Evolutionary conservation across 2,329 filamentous ascomycete genomes (phyloP), one percentile per base, ranked within the genome.

Genomic region (Exserohilum rostratum): DNA sequence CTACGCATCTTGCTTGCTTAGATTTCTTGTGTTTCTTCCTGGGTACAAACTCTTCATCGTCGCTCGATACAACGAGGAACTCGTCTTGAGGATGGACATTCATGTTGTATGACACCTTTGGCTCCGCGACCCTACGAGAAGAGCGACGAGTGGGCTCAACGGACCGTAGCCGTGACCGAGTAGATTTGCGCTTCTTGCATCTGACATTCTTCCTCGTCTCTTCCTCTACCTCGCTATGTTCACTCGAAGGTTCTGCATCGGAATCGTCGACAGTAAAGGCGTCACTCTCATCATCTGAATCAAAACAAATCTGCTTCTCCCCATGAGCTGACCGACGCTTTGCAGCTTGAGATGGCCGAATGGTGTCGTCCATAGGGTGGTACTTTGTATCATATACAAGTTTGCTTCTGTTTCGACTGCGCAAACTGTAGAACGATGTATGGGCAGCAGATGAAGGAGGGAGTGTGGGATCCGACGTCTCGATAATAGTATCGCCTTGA

Each of bases 351-450:
- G 58, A 57, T 4, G 71, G 70, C 9, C 61, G 61, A 6, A 70
- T 55, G 39, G 51, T 46, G 7, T 73, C 70, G 35, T 74, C 71
- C 62, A 74, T 65, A 2, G 70, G 71, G 49, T 74, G 71, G 33
- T 71, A 74, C 48, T 64, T 69, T 18, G 69, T 55, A 33, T 73
- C 66, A 50, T 73, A 73, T 5, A 58, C 42, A 5, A 72, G 64
- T 30, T 64, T 62, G 22, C 52, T 62, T 15, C 50, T 51, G 4
- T 47, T 62, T 9, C 61, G 58, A 18, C 50, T 48, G 30, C 58
- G 61, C 9, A 62, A 30, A 2, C 44, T 38, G 44, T 65, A 62
- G 0, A 56, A 57, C 1, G 58, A 61, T 1, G 51, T 33, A n/a
- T n/a, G n/a, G 3, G 60, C 46, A 18, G 25, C 27, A 3, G 58